Percentiles rank a stretch among this genome's conserved stretches.
Conservation (phyloP, 176 grass and related monocot genomes). For the Carex scoparia region DNA sequence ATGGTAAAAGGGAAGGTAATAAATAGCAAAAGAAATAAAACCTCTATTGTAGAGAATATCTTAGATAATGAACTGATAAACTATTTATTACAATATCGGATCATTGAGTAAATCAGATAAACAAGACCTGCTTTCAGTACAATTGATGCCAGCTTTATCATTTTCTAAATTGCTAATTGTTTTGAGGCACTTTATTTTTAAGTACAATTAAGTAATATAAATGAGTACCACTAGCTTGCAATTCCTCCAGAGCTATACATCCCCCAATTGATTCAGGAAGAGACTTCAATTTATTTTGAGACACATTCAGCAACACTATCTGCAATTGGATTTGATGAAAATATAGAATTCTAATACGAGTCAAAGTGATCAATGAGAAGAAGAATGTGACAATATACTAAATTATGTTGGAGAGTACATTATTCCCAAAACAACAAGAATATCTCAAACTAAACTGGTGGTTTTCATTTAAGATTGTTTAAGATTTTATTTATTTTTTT, state of each 20-base stretch:
- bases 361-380: background rate
- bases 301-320: conserved; percentile 80
- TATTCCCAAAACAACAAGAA: too few species aligned
- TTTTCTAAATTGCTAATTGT: background rate
- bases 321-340: conserved; percentile 30
- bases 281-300: conserved; percentile 74
- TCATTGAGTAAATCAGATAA: background rate
- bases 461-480: too few species aligned
- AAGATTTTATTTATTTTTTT: too few species aligned
- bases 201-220: conserved; percentile 12
- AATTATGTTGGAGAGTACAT: background rate
- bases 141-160: background rate
- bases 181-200: background rate
- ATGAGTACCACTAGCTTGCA: conserved; percentile 77
- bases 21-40: background rate
- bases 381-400: background rate
- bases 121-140: background rate
- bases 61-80: background rate
- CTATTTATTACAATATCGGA: background rate
- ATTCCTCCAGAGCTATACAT: conserved; percentile 83
- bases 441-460: too few species aligned
- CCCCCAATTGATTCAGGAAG: conserved; percentile 85
- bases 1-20: background rate
- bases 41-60: background rate
- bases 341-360: background rate